Conservation (phyloP, 2,329 filamentous ascomycete genomes). For the Scytalidium sp. region DNA sequence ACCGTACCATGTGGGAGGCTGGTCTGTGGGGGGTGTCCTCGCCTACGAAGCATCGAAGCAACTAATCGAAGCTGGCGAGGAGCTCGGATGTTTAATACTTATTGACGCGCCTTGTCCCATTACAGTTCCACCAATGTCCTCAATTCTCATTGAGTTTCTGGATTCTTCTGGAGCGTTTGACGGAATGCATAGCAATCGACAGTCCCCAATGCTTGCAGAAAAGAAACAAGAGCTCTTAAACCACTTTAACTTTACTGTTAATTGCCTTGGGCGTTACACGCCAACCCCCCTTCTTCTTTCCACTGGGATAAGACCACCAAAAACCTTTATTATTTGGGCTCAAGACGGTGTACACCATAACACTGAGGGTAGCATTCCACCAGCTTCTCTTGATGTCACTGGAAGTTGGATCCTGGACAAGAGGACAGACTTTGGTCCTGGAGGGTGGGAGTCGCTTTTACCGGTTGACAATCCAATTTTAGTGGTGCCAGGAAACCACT, state of each 20-base stretch:
- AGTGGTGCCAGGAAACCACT: slow-evolving; percentile 7
- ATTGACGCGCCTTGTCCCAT: slow-evolving; percentile 41
- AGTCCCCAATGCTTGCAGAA: slow-evolving; percentile 14
- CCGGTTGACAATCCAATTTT: slow-evolving; percentile 1
- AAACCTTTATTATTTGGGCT: slow-evolving; percentile 5
- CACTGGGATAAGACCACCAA: too few relatives aligned
- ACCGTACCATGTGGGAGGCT: slow-evolving; percentile 48
- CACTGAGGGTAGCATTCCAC: not conserved
- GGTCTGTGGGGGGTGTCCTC: slow-evolving; percentile 50
- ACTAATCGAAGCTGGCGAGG: slow-evolving; percentile 34
- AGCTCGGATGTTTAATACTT: slow-evolving; percentile 35
- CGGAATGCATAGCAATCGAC: slow-evolving; percentile 8
- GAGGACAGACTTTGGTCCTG: slow-evolving; percentile 5
- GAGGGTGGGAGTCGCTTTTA: slow-evolving; percentile 7
- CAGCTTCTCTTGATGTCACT: not conserved
- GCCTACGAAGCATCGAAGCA: slow-evolving; percentile 42
- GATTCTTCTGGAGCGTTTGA: slow-evolving; percentile 42
- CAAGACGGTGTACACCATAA: too few relatives aligned
- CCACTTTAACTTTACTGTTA: too few relatives aligned
- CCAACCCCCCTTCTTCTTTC: too few relatives aligned
- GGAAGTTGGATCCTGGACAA: slow-evolving; percentile 3
- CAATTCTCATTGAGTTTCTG: slow-evolving; percentile 46
- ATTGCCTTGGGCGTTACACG: too few relatives aligned
- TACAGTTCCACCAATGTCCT: slow-evolving; percentile 44
- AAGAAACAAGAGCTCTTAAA: not conserved